phyloP scores from a whole-genome alignment of 164 flowering plant species.

The Stephania japonica region DNA sequence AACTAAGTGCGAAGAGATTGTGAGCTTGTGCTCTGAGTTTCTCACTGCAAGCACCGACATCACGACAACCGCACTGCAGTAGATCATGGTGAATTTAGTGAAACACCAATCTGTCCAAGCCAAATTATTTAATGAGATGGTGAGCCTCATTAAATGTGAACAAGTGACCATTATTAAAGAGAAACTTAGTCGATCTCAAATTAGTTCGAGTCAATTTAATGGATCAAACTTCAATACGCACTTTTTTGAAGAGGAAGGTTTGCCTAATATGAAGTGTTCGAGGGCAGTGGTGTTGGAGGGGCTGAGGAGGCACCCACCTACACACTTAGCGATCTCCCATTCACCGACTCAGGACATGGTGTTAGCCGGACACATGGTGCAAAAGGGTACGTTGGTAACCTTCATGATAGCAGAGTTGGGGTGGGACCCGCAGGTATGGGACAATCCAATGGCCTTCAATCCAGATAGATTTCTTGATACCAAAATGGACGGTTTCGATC shows the following conservation, averaged over 20 bases:
- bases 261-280: no score
- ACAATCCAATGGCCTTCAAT: slow-evolving; percentile 23
- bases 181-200: no score
- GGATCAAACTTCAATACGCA: no score
- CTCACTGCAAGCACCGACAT: no score
- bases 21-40: slow-evolving; percentile 31
- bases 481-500: slow-evolving; percentile 15
- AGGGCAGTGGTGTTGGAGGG: no score
- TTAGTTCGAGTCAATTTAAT: no score
- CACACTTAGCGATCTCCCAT: slow-evolving; percentile 21
- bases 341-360: slow-evolving; percentile 13
- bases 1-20: slow-evolving; percentile 28
- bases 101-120: slow-evolving; percentile 15
- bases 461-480: slow-evolving; percentile 24
- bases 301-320: slow-evolving; percentile 26
- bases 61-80: no score
- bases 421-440: slow-evolving; percentile 25
- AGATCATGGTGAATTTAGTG: slow-evolving; percentile 32
- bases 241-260: no score
- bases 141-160: no score
- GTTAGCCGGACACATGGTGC: slow-evolving; percentile 17
- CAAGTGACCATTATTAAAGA: no score
- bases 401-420: slow-evolving; percentile 27
- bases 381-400: slow-evolving; percentile 13
- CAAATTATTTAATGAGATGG: slow-evolving; percentile 13